Evolutionary conservation across 208 protist genomes (phyloP), one percentile per base, ranked within the genome.

Genomic region (Wallacemonas sp.): DNA sequence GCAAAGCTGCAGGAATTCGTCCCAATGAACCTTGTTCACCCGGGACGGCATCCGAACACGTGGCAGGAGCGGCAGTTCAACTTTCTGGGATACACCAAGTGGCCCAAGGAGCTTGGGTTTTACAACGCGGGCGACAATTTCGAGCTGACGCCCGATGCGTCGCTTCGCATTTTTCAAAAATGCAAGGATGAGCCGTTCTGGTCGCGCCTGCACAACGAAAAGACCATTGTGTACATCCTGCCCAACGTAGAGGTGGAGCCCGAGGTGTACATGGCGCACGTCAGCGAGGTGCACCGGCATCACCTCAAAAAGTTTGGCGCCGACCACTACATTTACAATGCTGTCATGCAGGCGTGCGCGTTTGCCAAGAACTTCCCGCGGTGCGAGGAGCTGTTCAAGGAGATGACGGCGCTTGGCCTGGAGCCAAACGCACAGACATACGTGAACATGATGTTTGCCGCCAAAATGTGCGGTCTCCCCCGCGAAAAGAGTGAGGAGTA

Each of bases 251-350:
- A 97, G 71, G 65, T 86, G 59, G 82, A 84, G 0, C 83, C 92
- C 16, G 67, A 75, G 28, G 67, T 25, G 38, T 74, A 92, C 57
- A 93, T 97, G 82, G 63, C 59, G 57, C 77, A 63, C 18, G 87
- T 97, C 1, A 59, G 91, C 45, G 77, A 93, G 20, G 78, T 97
- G 25, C 92, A 91, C 70, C 74, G 82, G 16, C 86, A 94, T 57
- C 91, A 97, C 61, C 65, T 97, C n/a, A 89, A 84, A 70, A 77
- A 86, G 16, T 97, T 90, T 74, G 92, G 92, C 0, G 87, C 85
- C 1, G 92, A 97, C 52, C 92, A 97, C 66, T 92, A 91, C 70
- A 95, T 97, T 54, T 97, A 94, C 80, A 97, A 97, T 62, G 88
- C 86, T 3, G 89, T 97, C 5, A 97, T 97, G 89, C 92, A 97